Conservation (phyloP, 352 stramenopile species). For the Paralagenidium karlingii region DNA sequence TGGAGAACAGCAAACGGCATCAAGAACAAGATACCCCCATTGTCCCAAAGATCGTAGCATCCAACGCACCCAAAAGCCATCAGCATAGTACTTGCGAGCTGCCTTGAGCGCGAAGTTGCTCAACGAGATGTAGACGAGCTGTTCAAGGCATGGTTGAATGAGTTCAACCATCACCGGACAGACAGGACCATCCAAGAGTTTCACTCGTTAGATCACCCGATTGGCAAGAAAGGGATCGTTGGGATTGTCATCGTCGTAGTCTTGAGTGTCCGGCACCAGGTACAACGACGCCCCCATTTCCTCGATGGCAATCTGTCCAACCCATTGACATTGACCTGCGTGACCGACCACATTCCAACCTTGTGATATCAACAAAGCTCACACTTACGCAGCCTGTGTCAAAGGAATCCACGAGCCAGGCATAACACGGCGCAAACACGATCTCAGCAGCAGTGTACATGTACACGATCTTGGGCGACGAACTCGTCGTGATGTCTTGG, state of each 20-base stretch:
- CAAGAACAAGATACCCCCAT: not conserved
- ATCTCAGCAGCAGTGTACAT: conserved; percentile 33
- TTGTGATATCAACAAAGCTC: not conserved
- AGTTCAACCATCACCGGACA: not conserved
- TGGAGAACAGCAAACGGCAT: not conserved
- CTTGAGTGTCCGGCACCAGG: conserved; percentile 22
- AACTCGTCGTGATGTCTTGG: conserved; percentile 8
- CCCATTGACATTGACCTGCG: not conserved
- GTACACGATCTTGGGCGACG: conserved; percentile 20
- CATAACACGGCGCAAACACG: conserved; percentile 33
- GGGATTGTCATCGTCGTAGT: conserved; percentile 14
- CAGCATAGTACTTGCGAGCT: conserved; percentile 27
- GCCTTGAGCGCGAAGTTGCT: conserved; percentile 24
- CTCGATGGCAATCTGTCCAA: conserved; percentile 18
- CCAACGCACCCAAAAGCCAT: conserved; percentile 30
- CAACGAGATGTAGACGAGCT: conserved; percentile 24
- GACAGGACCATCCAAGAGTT: too few relatives aligned
- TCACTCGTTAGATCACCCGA: too few relatives aligned
- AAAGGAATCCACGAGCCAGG: conserved; percentile 37
- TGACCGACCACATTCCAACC: not conserved
- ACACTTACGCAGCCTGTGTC: conserved; percentile 18
- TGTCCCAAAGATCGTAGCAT: not conserved
- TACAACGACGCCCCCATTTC: conserved; percentile 26
- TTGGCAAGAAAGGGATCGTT: conserved; percentile 31
- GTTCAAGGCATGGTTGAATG: too few relatives aligned